Conservation (phyloP, 768 basidiomycete genomes). For the Tulasnella sp. region DNA sequence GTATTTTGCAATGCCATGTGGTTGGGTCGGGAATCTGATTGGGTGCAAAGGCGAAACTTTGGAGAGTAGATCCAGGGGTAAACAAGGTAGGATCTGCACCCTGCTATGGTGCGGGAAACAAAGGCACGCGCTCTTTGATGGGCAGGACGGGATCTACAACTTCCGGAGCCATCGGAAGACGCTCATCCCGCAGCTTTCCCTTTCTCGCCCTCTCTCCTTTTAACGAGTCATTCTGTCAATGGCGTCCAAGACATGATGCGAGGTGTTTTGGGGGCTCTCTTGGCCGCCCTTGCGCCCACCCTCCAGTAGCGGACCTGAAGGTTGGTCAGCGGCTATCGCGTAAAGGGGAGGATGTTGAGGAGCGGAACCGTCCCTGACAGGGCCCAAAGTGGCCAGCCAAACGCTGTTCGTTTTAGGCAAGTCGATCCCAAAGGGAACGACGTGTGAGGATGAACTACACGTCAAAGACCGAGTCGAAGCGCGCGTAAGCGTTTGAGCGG, state of each 20-base stretch:
- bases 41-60: neutral
- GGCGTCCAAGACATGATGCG: too few species aligned
- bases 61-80: neutral
- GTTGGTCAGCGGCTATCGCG: neutral
- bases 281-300: too few species aligned
- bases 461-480: neutral
- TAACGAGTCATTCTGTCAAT: neutral
- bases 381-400: neutral
- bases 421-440: neutral
- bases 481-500: conserved; percentile 6
- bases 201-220: neutral
- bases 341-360: neutral
- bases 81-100: conserved; percentile 11
- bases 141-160: neutral
- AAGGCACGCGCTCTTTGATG: conserved; percentile 17
- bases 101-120: conserved; percentile 6
- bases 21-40: neutral
- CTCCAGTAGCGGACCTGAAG: too few species aligned
- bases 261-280: too few species aligned
- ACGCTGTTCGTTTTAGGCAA: neutral
- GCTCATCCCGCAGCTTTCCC: neutral
- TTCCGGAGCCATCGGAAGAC: conserved; percentile 13
- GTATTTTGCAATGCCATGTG: conserved; percentile 3
- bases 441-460: conserved; percentile 13
- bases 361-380: neutral